phyloP scores from a whole-genome alignment of 2,329 filamentous ascomycete species.

The Exophiala xenobiotica region DNA sequence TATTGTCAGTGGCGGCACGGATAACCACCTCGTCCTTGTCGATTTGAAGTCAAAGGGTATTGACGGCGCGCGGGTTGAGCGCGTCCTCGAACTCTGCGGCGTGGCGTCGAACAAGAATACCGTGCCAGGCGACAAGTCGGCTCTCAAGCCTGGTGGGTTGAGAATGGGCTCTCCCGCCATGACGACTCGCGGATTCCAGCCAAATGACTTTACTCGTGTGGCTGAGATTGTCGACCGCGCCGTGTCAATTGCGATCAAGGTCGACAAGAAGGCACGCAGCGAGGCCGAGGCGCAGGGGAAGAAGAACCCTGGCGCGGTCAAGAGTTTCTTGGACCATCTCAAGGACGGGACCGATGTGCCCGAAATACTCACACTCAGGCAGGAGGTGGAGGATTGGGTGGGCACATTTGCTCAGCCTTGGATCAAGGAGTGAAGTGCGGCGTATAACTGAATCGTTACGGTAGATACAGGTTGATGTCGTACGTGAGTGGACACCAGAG shows the following conservation, averaged over 20 bases:
- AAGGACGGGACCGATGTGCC: slow-evolving; percentile 33
- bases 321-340: slow-evolving; percentile 35
- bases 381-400: slow-evolving; percentile 37
- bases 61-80: slow-evolving; percentile 90
- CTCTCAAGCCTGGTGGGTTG: slow-evolving; percentile 89
- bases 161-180: slow-evolving; percentile 97
- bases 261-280: slow-evolving; percentile 29
- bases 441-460: too few relatives aligned
- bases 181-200: slow-evolving; percentile 91
- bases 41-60: slow-evolving; percentile 87
- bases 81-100: slow-evolving; percentile 95
- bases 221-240: slow-evolving; percentile 83
- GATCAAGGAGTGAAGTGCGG: slow-evolving; percentile 30
- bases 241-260: slow-evolving; percentile 65
- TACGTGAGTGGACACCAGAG: too few relatives aligned
- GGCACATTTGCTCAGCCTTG: slow-evolving; percentile 36
- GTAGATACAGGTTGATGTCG: too few relatives aligned
- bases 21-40: slow-evolving; percentile 92
- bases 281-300: slow-evolving; percentile 32
- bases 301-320: slow-evolving; percentile 35
- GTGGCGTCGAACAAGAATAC: slow-evolving; percentile 99
- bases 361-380: slow-evolving; percentile 34
- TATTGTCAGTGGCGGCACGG: slow-evolving; percentile 89
- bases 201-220: slow-evolving; percentile 88
- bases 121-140: slow-evolving; percentile 95